Base-by-base conservation (phyloP, 345 rosid genomes). In the Linum lewisii region DNA sequence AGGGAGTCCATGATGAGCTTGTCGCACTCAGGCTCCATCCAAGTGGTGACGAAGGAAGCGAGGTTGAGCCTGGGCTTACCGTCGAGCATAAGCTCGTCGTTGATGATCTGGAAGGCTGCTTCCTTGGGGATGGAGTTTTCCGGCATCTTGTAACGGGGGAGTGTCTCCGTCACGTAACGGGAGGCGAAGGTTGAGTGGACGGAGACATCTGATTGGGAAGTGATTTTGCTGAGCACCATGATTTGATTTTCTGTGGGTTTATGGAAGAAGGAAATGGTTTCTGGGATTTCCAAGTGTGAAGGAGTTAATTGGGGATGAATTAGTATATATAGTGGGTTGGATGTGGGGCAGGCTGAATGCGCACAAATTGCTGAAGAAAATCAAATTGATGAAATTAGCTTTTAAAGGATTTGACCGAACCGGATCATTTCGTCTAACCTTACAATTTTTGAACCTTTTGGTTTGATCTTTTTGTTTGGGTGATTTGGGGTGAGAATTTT, bases 1-100 rank as follows among this genome's bases (percentile, higher is more conserved):
- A 42, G 47, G 47, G 47, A 42, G 47, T 42, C 47, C 47, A 42
- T 42, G 47, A 42, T 42, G 47, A 42, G 47, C 47, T 42, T 42
- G 47, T 42, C 47, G 47, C 47, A 42, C 47, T 42, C 47, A 16
- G 47, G 47, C 47, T 42, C 47, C 47, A 42, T 42, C 47, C 47
- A 42, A 16, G 47, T 42, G 47, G 47, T 42, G 47, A 42, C 47
- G 47, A 42, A 42, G 14, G 47, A 42, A 16, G 47, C 47, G 47
- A 42, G 47, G 47, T 42, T 42, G 47, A 42, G 47, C 47, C 47
- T 42, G 18, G 47, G 47, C 47, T 16, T 11, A 16, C 47, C 47
- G 47, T 42, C 47, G 47, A 42, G 47, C 47, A 42, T 42, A 16
- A 42, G 47, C 47, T 42, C 47, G 47, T 42, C 47, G 47, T 42